Evolutionary conservation across 192 early-diverging fungal genomes (phyloP).

Genomic region (Coemansia interrupta): DNA sequence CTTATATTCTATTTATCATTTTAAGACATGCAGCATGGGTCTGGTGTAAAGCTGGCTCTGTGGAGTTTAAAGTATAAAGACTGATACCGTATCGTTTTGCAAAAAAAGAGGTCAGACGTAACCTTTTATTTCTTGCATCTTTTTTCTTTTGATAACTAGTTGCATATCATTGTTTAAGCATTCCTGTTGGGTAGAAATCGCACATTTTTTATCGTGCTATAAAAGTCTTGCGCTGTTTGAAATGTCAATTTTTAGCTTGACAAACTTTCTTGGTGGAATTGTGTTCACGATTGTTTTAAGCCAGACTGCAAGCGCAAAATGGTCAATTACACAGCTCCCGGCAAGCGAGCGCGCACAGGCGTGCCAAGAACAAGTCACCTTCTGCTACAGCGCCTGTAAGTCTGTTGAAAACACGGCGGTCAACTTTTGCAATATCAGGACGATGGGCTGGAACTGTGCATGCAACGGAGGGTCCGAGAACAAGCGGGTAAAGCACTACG

Average conservation of each 20-base stretch:
- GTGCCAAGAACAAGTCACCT: conserved; percentile 50
- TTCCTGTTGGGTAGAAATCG: too few species aligned
- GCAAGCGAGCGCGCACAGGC: conserved; percentile 41
- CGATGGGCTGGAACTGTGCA: conserved; percentile 52
- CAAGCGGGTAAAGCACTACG: conserved; percentile 20
- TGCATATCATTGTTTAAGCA: too few species aligned
- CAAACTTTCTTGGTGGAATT: neutral
- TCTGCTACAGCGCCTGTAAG: conserved; percentile 47
- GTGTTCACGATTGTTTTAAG: neutral
- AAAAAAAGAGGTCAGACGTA: too few species aligned
- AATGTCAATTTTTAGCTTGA: neutral
- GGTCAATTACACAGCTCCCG: conserved; percentile 38
- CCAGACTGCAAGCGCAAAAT: conserved; percentile 14
- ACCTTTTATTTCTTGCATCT: too few species aligned
- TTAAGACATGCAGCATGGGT: too few species aligned
- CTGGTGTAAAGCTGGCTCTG: too few species aligned
- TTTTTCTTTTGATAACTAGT: too few species aligned
- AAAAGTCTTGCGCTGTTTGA: neutral
- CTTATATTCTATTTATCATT: too few species aligned
- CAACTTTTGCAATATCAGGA: conserved; percentile 53
- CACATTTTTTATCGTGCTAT: too few species aligned
- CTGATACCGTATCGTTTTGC: too few species aligned
- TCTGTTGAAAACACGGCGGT: conserved; percentile 27
- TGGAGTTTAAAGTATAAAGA: too few species aligned
- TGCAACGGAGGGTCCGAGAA: conserved; percentile 25